phyloP scores from a whole-genome alignment of 164 flowering plant genomes.

The Vitis amurensis region DNA sequence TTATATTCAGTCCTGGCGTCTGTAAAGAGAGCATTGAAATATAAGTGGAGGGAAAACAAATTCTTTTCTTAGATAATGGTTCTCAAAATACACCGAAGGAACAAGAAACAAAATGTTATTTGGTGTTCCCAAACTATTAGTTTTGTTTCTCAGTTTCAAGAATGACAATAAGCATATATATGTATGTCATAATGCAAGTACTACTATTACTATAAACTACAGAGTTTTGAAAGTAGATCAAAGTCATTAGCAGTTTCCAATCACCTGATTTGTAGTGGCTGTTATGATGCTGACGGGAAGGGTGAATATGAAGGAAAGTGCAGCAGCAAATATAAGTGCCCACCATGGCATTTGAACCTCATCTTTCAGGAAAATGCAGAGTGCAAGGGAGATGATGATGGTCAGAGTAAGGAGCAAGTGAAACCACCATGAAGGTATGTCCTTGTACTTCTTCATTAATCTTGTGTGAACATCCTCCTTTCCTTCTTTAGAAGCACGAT shows the following conservation, averaged over 20 bases:
- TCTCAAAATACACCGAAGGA: background rate
- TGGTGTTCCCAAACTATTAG: too few relatives aligned
- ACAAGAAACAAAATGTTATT: too few relatives aligned
- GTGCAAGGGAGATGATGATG: constrained; percentile 1
- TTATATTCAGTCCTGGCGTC: too few relatives aligned
- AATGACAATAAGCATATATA: too few relatives aligned
- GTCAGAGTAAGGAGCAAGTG: constrained; percentile 26
- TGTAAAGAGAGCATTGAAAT: background rate
- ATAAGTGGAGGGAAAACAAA: background rate
- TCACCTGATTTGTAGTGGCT: constrained; percentile 21
- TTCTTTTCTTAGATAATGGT: background rate
- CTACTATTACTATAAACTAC: too few relatives aligned
- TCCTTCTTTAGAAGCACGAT: constrained; percentile 27
- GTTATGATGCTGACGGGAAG: constrained; percentile 20
- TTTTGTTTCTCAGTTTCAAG: too few relatives aligned
- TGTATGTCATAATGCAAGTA: too few relatives aligned
- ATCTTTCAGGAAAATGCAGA: constrained; percentile 17
- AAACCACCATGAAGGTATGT: constrained; percentile 79
- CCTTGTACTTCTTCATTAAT: constrained; percentile 64
- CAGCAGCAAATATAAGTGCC: constrained; percentile 13
- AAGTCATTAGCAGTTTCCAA: background rate
- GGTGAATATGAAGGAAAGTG: constrained; percentile 9
- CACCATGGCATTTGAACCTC: constrained; percentile 19
- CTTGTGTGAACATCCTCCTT: constrained; percentile 63
- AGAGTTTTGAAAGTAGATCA: too few relatives aligned